Percentiles rank a stretch among this genome's conserved stretches.
phyloP scores from a whole-genome alignment of 2,329 filamentous ascomycete genomes.

The Microdochium nivale region DNA sequence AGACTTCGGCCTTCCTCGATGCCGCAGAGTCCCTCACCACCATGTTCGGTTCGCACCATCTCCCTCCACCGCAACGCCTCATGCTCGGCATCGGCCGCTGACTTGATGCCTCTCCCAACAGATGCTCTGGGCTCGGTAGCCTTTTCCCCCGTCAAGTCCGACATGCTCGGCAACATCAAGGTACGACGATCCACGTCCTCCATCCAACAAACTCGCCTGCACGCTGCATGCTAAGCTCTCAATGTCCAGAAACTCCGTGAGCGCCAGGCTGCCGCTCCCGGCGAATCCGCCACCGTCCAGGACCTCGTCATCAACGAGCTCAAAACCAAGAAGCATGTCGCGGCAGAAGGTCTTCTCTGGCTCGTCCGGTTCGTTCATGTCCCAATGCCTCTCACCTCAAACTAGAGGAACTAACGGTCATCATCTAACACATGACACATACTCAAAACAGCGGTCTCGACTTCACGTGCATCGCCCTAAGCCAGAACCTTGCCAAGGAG shows the following conservation, averaged over 20 bases:
- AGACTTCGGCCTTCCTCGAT: conserved; percentile 82
- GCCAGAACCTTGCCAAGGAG: conserved; percentile 62
- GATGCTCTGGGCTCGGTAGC: conserved; percentile 61
- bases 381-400: neutral
- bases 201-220: neutral
- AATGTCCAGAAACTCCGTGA: conserved; percentile 72
- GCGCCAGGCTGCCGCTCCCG: conserved; percentile 68
- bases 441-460: conserved; percentile 64
- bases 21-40: conserved; percentile 79
- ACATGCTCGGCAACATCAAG: conserved; percentile 88
- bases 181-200: conserved; percentile 31
- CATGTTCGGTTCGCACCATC: conserved; percentile 61
- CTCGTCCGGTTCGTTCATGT: conserved; percentile 61
- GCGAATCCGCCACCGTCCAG: conserved; percentile 77
- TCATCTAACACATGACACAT: conserved; percentile 4
- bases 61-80: neutral
- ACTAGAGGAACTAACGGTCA: neutral
- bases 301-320: conserved; percentile 79
- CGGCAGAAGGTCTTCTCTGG: conserved; percentile 88
- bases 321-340: conserved; percentile 79
- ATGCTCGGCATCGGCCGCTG: conserved; percentile 1
- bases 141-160: conserved; percentile 84
- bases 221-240: conserved; percentile 8
- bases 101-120: conserved; percentile 15
- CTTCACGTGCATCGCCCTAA: conserved; percentile 82